These are phyloP conservation scores for Kwoniella sp. DNA, from an alignment of 768 basidiomycete genomes.

Conservation along the genomic window DNA sequence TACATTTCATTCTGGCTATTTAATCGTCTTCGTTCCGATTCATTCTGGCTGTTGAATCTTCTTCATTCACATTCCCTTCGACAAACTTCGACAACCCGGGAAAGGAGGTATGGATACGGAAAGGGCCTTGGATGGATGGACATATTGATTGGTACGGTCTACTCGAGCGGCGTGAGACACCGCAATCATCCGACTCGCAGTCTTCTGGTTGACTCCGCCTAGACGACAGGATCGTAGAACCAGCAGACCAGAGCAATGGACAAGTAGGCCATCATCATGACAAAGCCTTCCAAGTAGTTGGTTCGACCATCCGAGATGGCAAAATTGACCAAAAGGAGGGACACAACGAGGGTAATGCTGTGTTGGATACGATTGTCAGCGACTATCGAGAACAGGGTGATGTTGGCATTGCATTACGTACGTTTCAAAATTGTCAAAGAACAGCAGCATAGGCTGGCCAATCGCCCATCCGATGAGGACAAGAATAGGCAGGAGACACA, in stretches of 20 bases:
- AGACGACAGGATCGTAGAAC: constrained; percentile 38
- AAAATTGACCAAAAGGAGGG: constrained; percentile 52
- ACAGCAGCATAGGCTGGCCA: constrained; percentile 51
- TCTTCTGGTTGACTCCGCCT: neutral
- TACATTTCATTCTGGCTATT: constrained; percentile 10
- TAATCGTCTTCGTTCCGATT: no score
- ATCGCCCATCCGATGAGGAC: constrained; percentile 53
- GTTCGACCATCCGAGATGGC: constrained; percentile 52
- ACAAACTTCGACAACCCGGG: no score
- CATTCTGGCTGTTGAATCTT: no score
- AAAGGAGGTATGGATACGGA: neutral
- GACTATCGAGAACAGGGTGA: neutral
- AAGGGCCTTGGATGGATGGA: neutral
- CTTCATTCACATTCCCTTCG: no score
- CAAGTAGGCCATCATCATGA: constrained; percentile 53
- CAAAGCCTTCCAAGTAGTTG: constrained; percentile 52
- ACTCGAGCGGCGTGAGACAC: no score
- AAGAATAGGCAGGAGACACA: constrained; percentile 50
- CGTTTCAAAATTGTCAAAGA: constrained; percentile 54
- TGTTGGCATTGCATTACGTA: constrained; percentile 18
- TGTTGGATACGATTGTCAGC: no score
- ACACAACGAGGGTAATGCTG: constrained; percentile 48
- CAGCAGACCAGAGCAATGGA: constrained; percentile 47
- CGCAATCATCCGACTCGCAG: no score
- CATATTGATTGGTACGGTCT: neutral